Evolutionary conservation across 1,284 basidiomycete genomes (phyloP), one percentile per base, ranked within the genome.

Genomic region (Ganoderma boninense): DNA sequence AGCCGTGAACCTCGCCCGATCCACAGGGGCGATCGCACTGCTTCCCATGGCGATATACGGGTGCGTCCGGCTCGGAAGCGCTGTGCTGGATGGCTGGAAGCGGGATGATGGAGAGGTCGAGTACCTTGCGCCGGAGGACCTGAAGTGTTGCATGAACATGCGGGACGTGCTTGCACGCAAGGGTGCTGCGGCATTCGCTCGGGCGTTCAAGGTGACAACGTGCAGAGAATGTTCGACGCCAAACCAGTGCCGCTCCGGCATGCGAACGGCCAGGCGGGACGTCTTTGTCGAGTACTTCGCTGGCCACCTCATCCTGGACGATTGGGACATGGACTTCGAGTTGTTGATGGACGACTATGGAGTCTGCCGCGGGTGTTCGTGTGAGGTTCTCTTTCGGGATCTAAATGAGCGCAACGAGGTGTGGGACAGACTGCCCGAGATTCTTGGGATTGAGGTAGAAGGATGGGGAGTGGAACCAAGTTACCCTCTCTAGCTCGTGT

Each of bases 1-100:
- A 14, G 69, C 65, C 10, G 65, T 73, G 35, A 69, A 70, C 35
- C 69, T 69, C 29, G 65, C 71, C 6, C 60, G 66, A 4, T 52
- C 68, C 18, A 38, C 52, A 13, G 44, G 64, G 10, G 46, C 35
- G 23, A 11, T 10, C 40, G 40, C 26, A 4, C 23, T 73, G 16
- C 67, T 71, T 16, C 11, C 49, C 10, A 10, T 23, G 8, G 46
- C 49, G 49, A 52, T 74, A 1, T 56, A 66, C 40, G 49, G n/a
- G 0, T 74, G 72, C 64, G 43, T 46, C 32, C 42, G 13, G 29
- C 40, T 67, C 8, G 43, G 4, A 5, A 23, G 49, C 40, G 4
- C 44, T 2, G 46, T 73, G 6, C 6, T 71, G 14, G 11, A 52
- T 16, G 68, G 72, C 6, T 46, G 59, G 40, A 4, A 1, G n/a